phyloP scores from a whole-genome alignment of 176 grass and related monocot species.

The Aegilops speltoides region DNA sequence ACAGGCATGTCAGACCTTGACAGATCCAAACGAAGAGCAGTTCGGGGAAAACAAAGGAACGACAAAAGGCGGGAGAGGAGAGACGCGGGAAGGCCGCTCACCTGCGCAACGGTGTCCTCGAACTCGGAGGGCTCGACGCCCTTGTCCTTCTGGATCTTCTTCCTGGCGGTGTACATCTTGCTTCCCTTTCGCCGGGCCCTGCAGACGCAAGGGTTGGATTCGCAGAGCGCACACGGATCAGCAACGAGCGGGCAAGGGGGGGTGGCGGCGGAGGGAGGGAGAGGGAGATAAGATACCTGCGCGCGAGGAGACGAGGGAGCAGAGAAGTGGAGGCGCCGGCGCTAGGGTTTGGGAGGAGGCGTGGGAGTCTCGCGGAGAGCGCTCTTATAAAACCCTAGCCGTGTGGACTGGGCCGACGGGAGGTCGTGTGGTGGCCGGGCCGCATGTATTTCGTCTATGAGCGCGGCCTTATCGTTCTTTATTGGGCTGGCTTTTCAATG shows the following conservation, averaged over 20 bases:
- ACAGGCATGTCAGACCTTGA: background rate
- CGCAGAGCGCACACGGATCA: background rate
- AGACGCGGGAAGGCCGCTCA: background rate
- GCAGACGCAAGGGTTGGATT: background rate
- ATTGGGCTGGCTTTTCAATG: background rate
- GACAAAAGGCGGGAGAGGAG: background rate
- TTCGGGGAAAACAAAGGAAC: background rate
- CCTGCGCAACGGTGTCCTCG: constrained; percentile 94
- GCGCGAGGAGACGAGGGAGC: constrained; percentile 17
- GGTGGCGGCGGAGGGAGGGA: background rate
- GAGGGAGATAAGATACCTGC: constrained; percentile 30
- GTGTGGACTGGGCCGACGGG: background rate
- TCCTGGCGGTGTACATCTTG: constrained; percentile 92
- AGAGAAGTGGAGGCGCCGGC: constrained; percentile 46
- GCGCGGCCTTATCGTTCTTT: background rate
- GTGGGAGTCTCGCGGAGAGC: background rate
- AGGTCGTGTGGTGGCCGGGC: background rate
- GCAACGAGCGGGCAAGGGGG: background rate
- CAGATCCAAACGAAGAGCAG: background rate
- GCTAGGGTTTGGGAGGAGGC: constrained; percentile 35
- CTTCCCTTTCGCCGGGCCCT: constrained; percentile 40
- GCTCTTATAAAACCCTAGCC: constrained; percentile 49
- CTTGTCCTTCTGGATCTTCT: constrained; percentile 99
- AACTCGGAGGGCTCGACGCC: constrained; percentile 84
- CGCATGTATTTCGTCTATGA: background rate